Conservation (phyloP, 176 grass and related monocot species). For the Elaeis guineensis region DNA sequence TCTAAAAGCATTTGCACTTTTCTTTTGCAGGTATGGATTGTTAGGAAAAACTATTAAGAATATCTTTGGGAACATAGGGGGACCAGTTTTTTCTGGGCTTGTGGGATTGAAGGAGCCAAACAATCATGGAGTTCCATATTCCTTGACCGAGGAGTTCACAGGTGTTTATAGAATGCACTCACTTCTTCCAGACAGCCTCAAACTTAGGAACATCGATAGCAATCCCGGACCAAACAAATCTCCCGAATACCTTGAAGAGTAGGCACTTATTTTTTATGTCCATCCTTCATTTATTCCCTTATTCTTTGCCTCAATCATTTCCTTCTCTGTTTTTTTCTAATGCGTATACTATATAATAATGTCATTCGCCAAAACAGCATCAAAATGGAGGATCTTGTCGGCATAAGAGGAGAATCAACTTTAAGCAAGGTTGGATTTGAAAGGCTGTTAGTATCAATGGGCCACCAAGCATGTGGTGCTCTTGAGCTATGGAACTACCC, state of each 20-base stretch:
- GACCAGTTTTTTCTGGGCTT: conserved; percentile 29
- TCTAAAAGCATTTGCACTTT: conserved; percentile 1
- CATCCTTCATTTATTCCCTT: background rate
- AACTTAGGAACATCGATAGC: conserved; percentile 33
- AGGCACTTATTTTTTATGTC: background rate
- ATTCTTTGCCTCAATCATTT: no score
- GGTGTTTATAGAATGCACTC: conserved; percentile 60
- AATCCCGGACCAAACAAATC: conserved; percentile 28
- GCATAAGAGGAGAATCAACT: conserved; percentile 33
- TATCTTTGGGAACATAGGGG: conserved; percentile 48
- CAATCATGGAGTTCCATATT: conserved; percentile 51
- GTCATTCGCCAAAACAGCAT: conserved; percentile 9
- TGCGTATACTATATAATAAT: no score
- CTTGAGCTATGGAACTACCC: conserved; percentile 70
- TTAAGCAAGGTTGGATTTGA: conserved; percentile 43
- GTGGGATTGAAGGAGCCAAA: conserved; percentile 26
- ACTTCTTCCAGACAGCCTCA: conserved; percentile 37
- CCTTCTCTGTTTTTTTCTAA: background rate
- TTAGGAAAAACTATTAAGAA: conserved; percentile 55
- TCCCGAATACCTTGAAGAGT: conserved; percentile 38
- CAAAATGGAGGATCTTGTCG: conserved; percentile 35
- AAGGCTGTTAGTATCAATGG: conserved; percentile 44
- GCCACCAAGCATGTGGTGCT: conserved; percentile 55
- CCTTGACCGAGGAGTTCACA: conserved; percentile 58
- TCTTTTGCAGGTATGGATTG: conserved; percentile 40